phyloP scores from a whole-genome alignment of 2,329 filamentous ascomycete species.

The Fusarium euwallaceae region DNA sequence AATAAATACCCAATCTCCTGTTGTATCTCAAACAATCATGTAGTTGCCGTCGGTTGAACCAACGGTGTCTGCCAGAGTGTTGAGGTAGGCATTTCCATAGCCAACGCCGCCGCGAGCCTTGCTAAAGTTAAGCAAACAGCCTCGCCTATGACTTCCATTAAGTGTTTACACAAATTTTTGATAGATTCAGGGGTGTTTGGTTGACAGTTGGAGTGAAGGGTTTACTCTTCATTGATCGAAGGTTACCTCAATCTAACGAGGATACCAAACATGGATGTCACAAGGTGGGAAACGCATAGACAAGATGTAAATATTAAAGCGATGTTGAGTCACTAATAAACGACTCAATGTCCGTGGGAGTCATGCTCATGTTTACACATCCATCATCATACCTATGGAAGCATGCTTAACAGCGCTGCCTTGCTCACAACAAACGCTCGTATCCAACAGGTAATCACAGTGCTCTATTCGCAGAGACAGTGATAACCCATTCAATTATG shows the following conservation, averaged over 20 bases:
- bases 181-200: background rate
- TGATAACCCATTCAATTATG: background rate
- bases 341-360: background rate
- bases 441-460: background rate
- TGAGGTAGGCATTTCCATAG: background rate
- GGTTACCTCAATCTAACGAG: background rate
- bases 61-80: background rate
- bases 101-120: background rate
- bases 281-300: background rate
- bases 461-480: background rate
- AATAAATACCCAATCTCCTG: background rate
- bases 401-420: background rate
- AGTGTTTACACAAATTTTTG: background rate
- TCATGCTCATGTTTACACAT: background rate
- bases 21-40: background rate
- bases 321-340: background rate
- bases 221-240: background rate
- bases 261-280: background rate
- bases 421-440: background rate
- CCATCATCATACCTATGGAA: background rate
- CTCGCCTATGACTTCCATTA: background rate
- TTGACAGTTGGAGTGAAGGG: background rate
- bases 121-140: background rate
- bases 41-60: background rate
- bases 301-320: background rate